Conservation (phyloP, 495 filamentous ascomycete species). For the Trichocladium antarcticum region DNA sequence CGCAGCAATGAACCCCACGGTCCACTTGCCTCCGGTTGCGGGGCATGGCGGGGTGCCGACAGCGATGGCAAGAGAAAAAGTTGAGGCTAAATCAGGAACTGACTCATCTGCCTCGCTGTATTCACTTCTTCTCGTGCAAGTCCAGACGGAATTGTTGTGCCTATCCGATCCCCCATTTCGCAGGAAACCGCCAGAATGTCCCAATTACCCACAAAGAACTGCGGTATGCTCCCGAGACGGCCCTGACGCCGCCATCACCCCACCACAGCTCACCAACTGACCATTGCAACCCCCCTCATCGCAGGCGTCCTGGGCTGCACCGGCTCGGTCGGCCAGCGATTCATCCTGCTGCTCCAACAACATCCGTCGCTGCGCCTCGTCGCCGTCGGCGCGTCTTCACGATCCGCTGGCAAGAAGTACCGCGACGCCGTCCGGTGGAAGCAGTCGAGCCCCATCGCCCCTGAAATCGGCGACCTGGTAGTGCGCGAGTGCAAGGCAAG, state of each 20-base stretch:
- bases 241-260: not conserved
- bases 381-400: slow-evolving; percentile 65
- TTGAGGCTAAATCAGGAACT: slow-evolving; percentile 5
- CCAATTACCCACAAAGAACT: slow-evolving; percentile 42
- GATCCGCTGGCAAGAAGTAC: slow-evolving; percentile 74
- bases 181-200: slow-evolving; percentile 22
- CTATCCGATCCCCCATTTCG: not conserved
- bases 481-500: slow-evolving; percentile 64
- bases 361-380: slow-evolving; percentile 68
- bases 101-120: slow-evolving; percentile 11
- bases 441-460: slow-evolving; percentile 61
- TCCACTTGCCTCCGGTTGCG: slow-evolving; percentile 19
- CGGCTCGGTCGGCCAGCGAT: slow-evolving; percentile 80
- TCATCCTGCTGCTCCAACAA: slow-evolving; percentile 68
- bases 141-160: not conserved
- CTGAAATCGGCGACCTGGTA: slow-evolving; percentile 53
- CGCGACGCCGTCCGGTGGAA: slow-evolving; percentile 78
- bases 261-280: slow-evolving; percentile 3
- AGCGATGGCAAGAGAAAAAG: slow-evolving; percentile 10
- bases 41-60: slow-evolving; percentile 13
- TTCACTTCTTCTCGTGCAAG: not conserved
- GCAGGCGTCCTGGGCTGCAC: slow-evolving; percentile 59
- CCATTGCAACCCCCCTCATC: not conserved
- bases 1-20: not conserved
- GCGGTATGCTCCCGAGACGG: slow-evolving; percentile 30